Percentiles rank a stretch among this genome's conserved stretches.
phyloP scores from a whole-genome alignment of 257 asterid species.

The Gentiana dahurica region DNA sequence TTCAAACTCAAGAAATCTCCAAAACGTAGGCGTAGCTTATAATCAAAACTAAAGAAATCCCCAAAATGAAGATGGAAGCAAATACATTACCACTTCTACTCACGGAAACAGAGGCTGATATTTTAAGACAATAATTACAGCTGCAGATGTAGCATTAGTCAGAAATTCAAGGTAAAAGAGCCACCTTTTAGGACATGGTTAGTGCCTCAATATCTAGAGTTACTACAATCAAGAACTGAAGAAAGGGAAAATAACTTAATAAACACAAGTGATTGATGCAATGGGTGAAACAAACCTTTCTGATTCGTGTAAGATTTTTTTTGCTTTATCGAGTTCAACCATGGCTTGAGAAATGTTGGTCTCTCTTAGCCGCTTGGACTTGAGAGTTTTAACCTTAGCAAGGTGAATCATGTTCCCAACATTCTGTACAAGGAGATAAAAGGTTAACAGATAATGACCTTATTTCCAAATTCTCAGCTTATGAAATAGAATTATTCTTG shows the following conservation, averaged over 20 bases:
- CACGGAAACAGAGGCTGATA: too few species aligned
- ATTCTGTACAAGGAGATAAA: constrained; percentile 32
- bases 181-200: not conserved
- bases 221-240: not conserved
- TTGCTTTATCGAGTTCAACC: constrained; percentile 54
- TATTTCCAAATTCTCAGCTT: not conserved
- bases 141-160: not conserved
- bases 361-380: constrained; percentile 42
- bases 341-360: constrained; percentile 34
- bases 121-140: not conserved
- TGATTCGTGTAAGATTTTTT: constrained; percentile 43
- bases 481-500: not conserved
- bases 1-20: too few species aligned
- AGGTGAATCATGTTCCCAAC: constrained; percentile 64
- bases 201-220: not conserved
- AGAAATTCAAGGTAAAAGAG: not conserved
- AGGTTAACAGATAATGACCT: constrained; percentile 8
- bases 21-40: too few species aligned
- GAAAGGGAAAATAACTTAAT: not conserved
- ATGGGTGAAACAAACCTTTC: constrained; percentile 32
- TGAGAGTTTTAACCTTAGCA: constrained; percentile 60
- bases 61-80: too few species aligned
- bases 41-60: too few species aligned
- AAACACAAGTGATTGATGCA: constrained; percentile 6
- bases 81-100: too few species aligned